Base-by-base conservation (phyloP, 164 flowering plant genomes). In the Chimonanthus salicifolius region DNA sequence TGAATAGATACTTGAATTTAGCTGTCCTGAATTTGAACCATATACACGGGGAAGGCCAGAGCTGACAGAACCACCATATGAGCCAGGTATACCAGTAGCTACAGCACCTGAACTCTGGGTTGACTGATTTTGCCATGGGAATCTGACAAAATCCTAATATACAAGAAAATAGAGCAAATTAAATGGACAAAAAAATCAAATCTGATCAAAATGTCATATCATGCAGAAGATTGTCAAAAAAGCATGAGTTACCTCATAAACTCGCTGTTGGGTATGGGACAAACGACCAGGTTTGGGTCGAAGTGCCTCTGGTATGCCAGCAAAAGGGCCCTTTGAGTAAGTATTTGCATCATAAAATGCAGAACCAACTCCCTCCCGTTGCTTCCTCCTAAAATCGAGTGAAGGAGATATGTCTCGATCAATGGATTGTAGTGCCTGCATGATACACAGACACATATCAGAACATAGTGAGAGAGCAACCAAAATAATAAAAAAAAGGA, bases 91-190 rank as follows among this genome's bases (percentile, higher is more conserved):
- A 72, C 85, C 87, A 79, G 86, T 77, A 70, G 92, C 78, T 65
- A 77, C 5, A 49, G 87, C 76, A 80, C 81, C 86, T 74, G 94
- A 81, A 74, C 78, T 85, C 80, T 88, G 94, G 74, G 79, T 83
- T 67, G 98, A 79, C 73, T 91, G 96, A 79, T 88, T 94, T 85
- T 94, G 97, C 97, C 91, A 90, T 18, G 99, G 97, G 77, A 89
- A 85, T 73, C 94, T 82, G 75, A 88, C 93, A 85, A 96, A 96
- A 81, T 92, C 99, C 99, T 96, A 75, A 62, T 50, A 63, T 8
- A 58, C 51, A 75, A 45, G 63, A 51, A 69, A 74, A 4, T 3
- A 69, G 47, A 50, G 69, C n/a, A 21, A 54, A 50, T 10, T 4
- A 16, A 49, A 6, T 16, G 58, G 21, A n/a, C 47, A 62, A 51